Evolutionary conservation across 495 filamentous ascomycete species (phyloP).

Genomic region (Penicillium waksmanii): DNA sequence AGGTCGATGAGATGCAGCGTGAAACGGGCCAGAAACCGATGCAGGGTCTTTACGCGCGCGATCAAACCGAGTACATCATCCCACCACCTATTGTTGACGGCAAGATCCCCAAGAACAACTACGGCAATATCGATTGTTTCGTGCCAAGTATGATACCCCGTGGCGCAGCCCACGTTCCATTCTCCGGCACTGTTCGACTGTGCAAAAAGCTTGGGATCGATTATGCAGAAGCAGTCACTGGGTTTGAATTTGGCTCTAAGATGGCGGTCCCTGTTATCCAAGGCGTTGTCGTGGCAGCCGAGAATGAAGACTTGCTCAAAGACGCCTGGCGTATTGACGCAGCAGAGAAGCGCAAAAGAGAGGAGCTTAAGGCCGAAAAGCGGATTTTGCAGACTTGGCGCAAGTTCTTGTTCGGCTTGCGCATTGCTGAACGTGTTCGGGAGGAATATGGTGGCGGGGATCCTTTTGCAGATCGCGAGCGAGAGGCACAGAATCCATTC

Average conservation of each 20-base stretch:
- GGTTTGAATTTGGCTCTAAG: conserved; percentile 93
- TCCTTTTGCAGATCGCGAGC: conserved; percentile 35
- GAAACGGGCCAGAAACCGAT: conserved; percentile 79
- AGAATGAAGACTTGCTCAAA: conserved; percentile 72
- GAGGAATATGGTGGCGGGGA: conserved; percentile 74
- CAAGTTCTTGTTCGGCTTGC: conserved; percentile 81
- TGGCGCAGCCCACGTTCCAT: conserved; percentile 81
- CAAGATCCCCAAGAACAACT: conserved; percentile 89
- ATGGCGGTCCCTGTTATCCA: conserved; percentile 91
- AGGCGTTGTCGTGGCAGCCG: conserved; percentile 84
- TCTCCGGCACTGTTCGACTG: conserved; percentile 72
- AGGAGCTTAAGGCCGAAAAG: conserved; percentile 80
- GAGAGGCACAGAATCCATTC: conserved; percentile 47
- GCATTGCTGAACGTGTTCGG: conserved; percentile 77
- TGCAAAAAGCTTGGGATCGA: conserved; percentile 85
- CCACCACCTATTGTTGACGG: conserved; percentile 82
- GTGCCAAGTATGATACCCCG: conserved; percentile 88
- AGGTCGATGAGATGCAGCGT: conserved; percentile 80
- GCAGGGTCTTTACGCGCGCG: conserved; percentile 80
- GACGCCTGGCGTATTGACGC: conserved; percentile 86
- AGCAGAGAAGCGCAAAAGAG: conserved; percentile 73
- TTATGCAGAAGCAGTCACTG: conserved; percentile 92
- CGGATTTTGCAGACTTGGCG: conserved; percentile 77
- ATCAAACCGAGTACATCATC: conserved; percentile 95
- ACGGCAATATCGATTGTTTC: conserved; percentile 96